Percentiles rank a stretch among this genome's conserved stretches.
Conservation (phyloP, 176 grass and related monocot genomes). For the Alopecurus myosuroides region DNA sequence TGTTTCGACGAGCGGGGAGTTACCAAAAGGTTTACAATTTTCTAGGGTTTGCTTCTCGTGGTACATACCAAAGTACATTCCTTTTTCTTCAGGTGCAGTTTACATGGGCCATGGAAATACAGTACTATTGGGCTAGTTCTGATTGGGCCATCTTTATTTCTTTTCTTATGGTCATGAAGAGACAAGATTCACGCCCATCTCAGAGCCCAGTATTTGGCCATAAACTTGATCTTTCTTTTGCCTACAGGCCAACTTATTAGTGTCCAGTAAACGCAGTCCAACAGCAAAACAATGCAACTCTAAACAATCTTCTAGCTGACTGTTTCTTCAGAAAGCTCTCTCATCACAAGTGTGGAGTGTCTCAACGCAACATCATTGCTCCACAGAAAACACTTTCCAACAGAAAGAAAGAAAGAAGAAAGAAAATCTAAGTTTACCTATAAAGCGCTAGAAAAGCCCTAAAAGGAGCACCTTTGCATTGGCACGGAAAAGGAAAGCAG, state of each 20-base stretch:
- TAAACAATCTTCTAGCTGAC: background rate
- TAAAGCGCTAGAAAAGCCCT: background rate
- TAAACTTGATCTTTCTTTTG: background rate
- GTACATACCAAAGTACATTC: too few relatives aligned
- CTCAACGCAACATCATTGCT: background rate
- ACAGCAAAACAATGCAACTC: background rate
- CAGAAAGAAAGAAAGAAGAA: background rate
- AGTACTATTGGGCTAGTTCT: too few relatives aligned
- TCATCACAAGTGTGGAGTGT: background rate
- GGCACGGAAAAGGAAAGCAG: conserved; percentile 30
- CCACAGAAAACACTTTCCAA: background rate
- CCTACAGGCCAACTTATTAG: background rate
- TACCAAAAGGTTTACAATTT: too few relatives aligned
- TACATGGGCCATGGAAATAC: too few relatives aligned
- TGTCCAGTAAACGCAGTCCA: background rate
- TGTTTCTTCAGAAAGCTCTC: background rate
- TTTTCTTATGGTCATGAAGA: background rate
- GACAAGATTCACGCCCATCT: too few relatives aligned
- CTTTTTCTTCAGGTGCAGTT: too few relatives aligned
- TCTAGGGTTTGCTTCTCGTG: too few relatives aligned
- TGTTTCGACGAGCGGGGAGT: too few relatives aligned
- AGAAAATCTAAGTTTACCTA: background rate
- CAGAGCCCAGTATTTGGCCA: background rate
- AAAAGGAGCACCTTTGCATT: conserved; percentile 14
- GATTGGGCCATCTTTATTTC: background rate